These are phyloP conservation scores for Auricularia cornea DNA, from an alignment of 768 basidiomycete species.

Conservation along the genomic window DNA sequence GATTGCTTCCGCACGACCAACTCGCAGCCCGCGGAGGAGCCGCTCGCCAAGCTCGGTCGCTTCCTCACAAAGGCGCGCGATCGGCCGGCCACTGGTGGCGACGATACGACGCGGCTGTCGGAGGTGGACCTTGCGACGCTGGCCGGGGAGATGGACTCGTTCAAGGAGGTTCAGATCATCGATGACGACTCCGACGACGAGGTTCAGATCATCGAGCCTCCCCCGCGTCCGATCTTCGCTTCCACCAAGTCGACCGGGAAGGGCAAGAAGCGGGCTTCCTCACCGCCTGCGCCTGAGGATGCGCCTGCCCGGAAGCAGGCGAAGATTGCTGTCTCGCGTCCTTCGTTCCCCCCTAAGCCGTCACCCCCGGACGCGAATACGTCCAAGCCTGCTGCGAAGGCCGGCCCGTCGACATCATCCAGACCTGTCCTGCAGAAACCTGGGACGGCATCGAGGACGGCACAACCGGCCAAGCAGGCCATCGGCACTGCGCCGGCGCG, in stretches of 20 bases:
- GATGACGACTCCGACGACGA: slow-evolving; percentile 54
- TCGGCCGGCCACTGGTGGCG: slow-evolving; percentile 31
- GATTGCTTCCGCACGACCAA: slow-evolving; percentile 61
- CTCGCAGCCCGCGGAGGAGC: slow-evolving; percentile 45
- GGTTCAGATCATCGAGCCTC: slow-evolving; percentile 42
- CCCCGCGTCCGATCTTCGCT: background rate
- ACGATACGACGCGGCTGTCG: slow-evolving; percentile 46
- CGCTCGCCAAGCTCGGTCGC: slow-evolving; percentile 58
- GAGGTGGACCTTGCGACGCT: slow-evolving; percentile 53
- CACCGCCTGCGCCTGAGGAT: background rate
- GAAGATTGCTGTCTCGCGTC: background rate
- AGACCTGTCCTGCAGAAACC: background rate
- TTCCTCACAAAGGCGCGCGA: slow-evolving; percentile 49
- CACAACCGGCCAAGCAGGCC: background rate
- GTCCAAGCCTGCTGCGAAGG: background rate
- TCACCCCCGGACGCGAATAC: too few relatives aligned
- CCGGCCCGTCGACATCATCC: background rate
- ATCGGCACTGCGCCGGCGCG: background rate
- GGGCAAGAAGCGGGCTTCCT: background rate
- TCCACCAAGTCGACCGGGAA: background rate
- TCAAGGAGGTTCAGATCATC: slow-evolving; percentile 20
- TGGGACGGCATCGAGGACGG: background rate
- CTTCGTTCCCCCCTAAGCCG: too few relatives aligned
- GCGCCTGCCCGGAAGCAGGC: background rate
- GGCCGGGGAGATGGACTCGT: slow-evolving; percentile 55